Evolutionary conservation across 108 stramenopile species (phyloP).

Genomic region (Conticribra weissflogii): DNA sequence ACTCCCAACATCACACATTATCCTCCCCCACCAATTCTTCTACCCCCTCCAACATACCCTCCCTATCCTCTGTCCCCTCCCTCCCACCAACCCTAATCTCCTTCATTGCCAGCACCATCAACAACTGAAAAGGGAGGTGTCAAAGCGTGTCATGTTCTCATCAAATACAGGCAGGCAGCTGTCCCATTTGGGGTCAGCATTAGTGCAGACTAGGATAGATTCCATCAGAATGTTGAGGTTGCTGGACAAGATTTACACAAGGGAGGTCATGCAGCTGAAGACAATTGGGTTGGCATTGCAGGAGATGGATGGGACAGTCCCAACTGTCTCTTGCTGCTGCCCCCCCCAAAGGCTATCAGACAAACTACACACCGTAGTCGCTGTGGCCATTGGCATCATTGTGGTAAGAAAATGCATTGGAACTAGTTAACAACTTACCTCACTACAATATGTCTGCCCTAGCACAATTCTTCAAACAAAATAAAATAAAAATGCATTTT

Average conservation of each 20-base stretch:
- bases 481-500: too few relatives aligned
- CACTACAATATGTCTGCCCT: too few relatives aligned
- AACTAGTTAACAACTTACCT: too few relatives aligned
- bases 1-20: too few relatives aligned
- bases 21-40: neutral
- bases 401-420: too few relatives aligned
- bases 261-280: slow-evolving; percentile 54
- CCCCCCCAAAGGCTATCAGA: too few relatives aligned
- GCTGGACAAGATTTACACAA: slow-evolving; percentile 29
- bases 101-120: slow-evolving; percentile 11
- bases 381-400: too few relatives aligned
- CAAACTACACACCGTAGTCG: too few relatives aligned
- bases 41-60: too few relatives aligned
- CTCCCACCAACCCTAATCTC: slow-evolving; percentile 15
- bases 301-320: slow-evolving; percentile 59
- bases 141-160: slow-evolving; percentile 27
- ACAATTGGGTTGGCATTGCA: slow-evolving; percentile 46
- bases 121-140: slow-evolving; percentile 25
- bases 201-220: slow-evolving; percentile 4
- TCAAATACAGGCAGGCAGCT: slow-evolving; percentile 38
- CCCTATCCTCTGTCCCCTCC: too few relatives aligned
- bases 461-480: too few relatives aligned
- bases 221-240: neutral
- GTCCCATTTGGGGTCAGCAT: slow-evolving; percentile 18
- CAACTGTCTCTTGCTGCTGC: too few relatives aligned